Base-by-base conservation (phyloP, 139 green algal species). In the Picochlorum sp. region DNA sequence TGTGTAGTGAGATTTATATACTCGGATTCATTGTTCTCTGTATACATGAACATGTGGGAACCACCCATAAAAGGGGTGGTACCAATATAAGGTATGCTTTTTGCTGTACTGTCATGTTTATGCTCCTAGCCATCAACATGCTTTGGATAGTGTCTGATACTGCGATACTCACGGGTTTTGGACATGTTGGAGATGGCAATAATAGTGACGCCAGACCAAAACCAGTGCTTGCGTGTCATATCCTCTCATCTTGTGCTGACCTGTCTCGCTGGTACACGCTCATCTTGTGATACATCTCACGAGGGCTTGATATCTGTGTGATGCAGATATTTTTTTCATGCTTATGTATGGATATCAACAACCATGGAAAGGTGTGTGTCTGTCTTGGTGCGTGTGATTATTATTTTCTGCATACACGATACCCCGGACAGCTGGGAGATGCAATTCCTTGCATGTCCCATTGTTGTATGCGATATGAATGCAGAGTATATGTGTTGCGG, bases 231-330 rank as follows among this genome's bases (percentile, higher is more conserved):
- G 72, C 49, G 46, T 63, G 54, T 46, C 59, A n/a, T 44, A 23
- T 51, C 30, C 44, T 69, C 60, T 58, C 44, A 49, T 61, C 66
- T 37, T 16, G 41, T 57, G 66, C 72, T 78, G 72, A 78, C 72
- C 72, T 78, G 72, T 78, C 72, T 78, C 72, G 66, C 66, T 78
- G 72, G 72, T 47, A 78, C 72, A 78, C 61, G 4, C 20, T 15
- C 61, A 8, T 18, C 8, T 60, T 16, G 16, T 49, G 15, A 44
- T 34, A 30, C 15, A 30, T 57, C 20, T 54, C 58, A 30, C 13
- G 20, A 57, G 5, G 21, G 16, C 16, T 9, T 65, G 0, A 13
- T 66, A 14, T 20, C 57, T 18, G 10, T 24, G 14, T 66, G 10
- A 47, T 18, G 34, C 34, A 41, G 34, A 30, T 30, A 30, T 5